Percentiles rank a stretch among this genome's conserved stretches.
Conservation (phyloP, 192 early-diverging fungal genomes). For the Coemansia sp. region DNA sequence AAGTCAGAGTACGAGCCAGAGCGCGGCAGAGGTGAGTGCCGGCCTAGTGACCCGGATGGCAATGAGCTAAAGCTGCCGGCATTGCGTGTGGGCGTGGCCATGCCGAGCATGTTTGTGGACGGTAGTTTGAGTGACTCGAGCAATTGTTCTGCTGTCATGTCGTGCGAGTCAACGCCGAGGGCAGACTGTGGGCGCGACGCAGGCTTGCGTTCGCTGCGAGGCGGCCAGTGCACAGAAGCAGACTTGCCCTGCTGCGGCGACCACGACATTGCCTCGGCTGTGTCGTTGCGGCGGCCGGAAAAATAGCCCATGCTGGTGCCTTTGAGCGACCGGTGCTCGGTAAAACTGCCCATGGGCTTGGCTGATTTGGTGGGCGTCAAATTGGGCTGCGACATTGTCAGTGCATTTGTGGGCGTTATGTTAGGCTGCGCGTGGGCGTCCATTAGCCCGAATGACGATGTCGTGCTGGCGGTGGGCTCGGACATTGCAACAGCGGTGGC, state of each 20-base stretch:
- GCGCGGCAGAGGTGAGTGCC: constrained; percentile 35
- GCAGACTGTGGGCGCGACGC: constrained; percentile 21
- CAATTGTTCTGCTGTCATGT: constrained; percentile 49
- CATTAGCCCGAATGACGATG: background rate
- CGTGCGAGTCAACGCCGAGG: constrained; percentile 12
- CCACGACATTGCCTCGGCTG: background rate
- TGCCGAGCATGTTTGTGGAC: background rate
- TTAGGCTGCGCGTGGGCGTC: background rate
- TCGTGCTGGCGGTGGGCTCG: constrained; percentile 8
- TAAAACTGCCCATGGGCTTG: constrained; percentile 1
- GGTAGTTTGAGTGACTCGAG: constrained; percentile 50
- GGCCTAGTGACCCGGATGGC: constrained; percentile 23
- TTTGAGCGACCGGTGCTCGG: constrained; percentile 2
- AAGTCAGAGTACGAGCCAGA: constrained; percentile 35
- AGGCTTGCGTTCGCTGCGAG: constrained; percentile 12
- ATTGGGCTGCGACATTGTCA: constrained; percentile 5
- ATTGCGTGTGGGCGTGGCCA: constrained; percentile 15
- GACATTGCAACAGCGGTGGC: constrained; percentile 11
- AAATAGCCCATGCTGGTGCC: constrained; percentile 34
- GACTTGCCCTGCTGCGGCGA: constrained; percentile 7
- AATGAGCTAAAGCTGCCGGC: background rate
- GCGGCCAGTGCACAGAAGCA: constrained; percentile 33
- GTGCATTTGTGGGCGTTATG: constrained; percentile 11
- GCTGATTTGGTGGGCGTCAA: constrained; percentile 2
- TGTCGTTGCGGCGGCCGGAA: constrained; percentile 17